A percentile compares a stretch with the other conserved stretches of the same genome.
Conservation (phyloP, 139 green algal genomes). For the Trebouxia sp. region DNA sequence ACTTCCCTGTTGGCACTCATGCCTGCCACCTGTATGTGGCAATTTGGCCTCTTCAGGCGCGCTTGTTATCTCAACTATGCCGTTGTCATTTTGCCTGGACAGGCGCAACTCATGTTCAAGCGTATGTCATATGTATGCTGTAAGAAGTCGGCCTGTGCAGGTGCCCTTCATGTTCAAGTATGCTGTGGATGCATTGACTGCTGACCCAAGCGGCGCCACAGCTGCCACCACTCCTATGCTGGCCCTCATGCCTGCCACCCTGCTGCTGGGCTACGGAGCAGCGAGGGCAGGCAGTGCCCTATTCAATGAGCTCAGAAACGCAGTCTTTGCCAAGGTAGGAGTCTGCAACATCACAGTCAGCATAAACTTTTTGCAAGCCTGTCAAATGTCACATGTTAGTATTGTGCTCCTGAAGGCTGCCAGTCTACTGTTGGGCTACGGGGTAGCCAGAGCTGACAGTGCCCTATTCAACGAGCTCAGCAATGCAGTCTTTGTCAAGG, state of each 20-base stretch:
- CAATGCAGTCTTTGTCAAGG: slow-evolving; percentile 91
- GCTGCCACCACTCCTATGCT: slow-evolving; percentile 40
- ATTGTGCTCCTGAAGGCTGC: background rate
- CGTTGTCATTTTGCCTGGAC: slow-evolving; percentile 29
- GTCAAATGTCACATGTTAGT: background rate
- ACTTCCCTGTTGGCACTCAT: slow-evolving; percentile 47
- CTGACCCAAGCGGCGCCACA: slow-evolving; percentile 49
- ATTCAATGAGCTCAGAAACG: slow-evolving; percentile 85
- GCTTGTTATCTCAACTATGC: no score
- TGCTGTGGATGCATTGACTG: slow-evolving; percentile 78
- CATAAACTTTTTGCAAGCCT: no score
- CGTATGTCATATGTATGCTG: background rate
- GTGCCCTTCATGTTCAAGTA: slow-evolving; percentile 97
- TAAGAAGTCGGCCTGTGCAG: slow-evolving; percentile 33
- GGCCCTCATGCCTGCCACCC: slow-evolving; percentile 59
- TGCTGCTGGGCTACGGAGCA: slow-evolving; percentile 83
- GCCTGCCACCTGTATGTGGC: slow-evolving; percentile 73
- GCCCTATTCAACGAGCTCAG: slow-evolving; percentile 79
- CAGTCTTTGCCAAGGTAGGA: slow-evolving; percentile 87
- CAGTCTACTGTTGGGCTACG: slow-evolving; percentile 57
- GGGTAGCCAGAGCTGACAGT: slow-evolving; percentile 56
- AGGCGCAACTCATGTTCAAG: slow-evolving; percentile 88
- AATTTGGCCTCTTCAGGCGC: no score
- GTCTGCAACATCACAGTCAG: background rate
- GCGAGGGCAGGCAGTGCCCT: slow-evolving; percentile 63